Evolutionary conservation across 2,329 filamentous ascomycete species (phyloP).

Genomic region (Fusarium longipes): DNA sequence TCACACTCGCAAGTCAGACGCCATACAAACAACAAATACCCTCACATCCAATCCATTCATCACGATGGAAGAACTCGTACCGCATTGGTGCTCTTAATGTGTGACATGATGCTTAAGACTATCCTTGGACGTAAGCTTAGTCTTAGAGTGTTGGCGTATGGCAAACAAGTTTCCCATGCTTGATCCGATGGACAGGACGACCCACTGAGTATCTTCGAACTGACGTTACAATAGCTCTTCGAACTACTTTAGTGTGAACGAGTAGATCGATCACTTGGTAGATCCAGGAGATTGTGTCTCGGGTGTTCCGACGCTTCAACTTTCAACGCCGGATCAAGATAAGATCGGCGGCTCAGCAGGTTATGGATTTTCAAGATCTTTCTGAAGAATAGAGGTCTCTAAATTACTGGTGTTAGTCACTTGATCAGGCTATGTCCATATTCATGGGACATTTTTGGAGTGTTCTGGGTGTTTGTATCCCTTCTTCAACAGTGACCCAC

Average conservation of each 20-base stretch:
- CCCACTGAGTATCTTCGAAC: too few relatives aligned
- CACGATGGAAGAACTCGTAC: fast-evolving
- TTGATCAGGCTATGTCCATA: fast-evolving
- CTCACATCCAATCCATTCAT: not conserved
- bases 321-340: not conserved
- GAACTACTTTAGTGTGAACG: not conserved
- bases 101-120: not conserved
- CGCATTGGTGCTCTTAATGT: not conserved
- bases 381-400: fast-evolving
- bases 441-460: not conserved
- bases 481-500: not conserved
- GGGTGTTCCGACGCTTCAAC: not conserved
- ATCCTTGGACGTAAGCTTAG: not conserved
- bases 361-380: fast-evolving
- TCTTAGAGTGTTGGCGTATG: not conserved
- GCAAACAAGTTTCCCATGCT: not conserved
- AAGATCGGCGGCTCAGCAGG: not conserved
- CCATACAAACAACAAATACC: not conserved
- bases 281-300: not conserved
- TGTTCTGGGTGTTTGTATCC: not conserved
- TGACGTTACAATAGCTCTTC: not conserved
- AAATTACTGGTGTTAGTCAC: fast-evolving
- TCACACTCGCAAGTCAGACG: not conserved
- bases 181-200: not conserved
- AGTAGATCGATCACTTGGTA: not conserved